Evolutionary conservation across 2,329 filamentous ascomycete species (phyloP), one percentile per base, ranked within the genome.

Genomic region (Fusarium armeniacum): DNA sequence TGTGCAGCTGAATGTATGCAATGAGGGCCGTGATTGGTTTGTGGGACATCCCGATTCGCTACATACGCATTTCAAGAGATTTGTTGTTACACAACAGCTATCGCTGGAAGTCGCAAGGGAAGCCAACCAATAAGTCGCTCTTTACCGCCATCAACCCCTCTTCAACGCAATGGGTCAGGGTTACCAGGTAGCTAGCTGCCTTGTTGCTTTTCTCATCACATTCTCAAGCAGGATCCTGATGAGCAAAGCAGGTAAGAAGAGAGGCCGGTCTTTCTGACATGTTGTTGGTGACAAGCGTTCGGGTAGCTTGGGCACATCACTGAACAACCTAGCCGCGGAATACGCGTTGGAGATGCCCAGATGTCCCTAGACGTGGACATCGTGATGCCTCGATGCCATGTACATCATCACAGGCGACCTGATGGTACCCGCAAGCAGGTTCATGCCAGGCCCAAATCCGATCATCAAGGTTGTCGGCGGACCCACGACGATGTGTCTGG

Each of bases 201-300:
- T 52, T 69, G 67, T 70, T 64, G 62, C 67, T 49, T 62, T 68
- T 71, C 67, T 71, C 67, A 56, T 70, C 67, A 70, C 28, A 43
- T 51, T 60, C 45, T 49, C 40, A n/a, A 43, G 44, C 35, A 67
- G 44, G 45, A 45, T 51, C 32, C 16, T 40, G 51, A 33, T 15
- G n/a, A 51, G 43, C 44, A 58, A 16, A 51, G 43, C 44, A 58
- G 20, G 28, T 20, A 51, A 46, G 24, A 51, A 22, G 13, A 51
- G 16, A 26, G 8, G 11, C 12, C 12, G 6, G 28, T 36, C 13
- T 40, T 22, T 28, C 36, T 52, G 10, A 6, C 24, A 52, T n/a
- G 18, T 7, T 28, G n/a, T 52, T 15, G 10, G 12, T 40, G 20
- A 41, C 9, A 52, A 30, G 24, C 35, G 35, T 22, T 41, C 35